Base-by-base conservation (phyloP, 176 grass and related monocot species). In the Aegilops bicornis region DNA sequence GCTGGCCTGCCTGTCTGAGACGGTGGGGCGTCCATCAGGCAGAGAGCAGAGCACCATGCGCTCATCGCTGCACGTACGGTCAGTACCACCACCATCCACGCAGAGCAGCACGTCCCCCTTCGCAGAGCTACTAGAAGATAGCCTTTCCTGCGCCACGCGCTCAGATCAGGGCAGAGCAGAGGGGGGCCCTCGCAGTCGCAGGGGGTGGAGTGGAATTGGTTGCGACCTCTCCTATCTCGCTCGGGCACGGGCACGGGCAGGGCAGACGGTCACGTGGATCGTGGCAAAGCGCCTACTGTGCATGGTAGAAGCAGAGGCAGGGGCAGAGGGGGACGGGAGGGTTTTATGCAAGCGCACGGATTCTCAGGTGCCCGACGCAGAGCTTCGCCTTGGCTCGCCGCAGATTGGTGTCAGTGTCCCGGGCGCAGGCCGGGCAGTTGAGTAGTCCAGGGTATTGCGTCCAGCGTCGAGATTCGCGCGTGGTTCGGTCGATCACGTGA, bases 271-370 rank as follows among this genome's bases (percentile, higher is more conserved):
- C 86, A 88, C 86, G 73, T 78, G 86, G 61, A 64, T 31, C 29
- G 86, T 87, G 71, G 71, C 79, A 50, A 76, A 54, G 48, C 48
- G 15, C 11, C 5, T 52, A 52, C 48, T 52, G 15, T 52, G 48
- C 48, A 50, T 16, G 47, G 5, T 52, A 19, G 50, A 54, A 0
- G 50, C 48, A 52, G 48, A 16, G 48, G 62, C 72, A 33, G 71
- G 31, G 74, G 39, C 39, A 20, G 59, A 20, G 59, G 22, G 27
- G 17, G 69, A 47, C 77, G 64, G 10, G 68, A 33, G 24, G 61
- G 69, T 48, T 84, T 90, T 86, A 82, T 82, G 88, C 15, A 13
- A 65, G 54, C 65, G 89, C 89, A 90, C 84, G 84, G 84, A 90
- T 73, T 90, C 80, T 84, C 89, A 87, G 89, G 89, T 73, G 84